These are phyloP conservation scores for Corrigiola litoralis DNA, from an alignment of 179 eudicot species.

Conservation along the genomic window DNA sequence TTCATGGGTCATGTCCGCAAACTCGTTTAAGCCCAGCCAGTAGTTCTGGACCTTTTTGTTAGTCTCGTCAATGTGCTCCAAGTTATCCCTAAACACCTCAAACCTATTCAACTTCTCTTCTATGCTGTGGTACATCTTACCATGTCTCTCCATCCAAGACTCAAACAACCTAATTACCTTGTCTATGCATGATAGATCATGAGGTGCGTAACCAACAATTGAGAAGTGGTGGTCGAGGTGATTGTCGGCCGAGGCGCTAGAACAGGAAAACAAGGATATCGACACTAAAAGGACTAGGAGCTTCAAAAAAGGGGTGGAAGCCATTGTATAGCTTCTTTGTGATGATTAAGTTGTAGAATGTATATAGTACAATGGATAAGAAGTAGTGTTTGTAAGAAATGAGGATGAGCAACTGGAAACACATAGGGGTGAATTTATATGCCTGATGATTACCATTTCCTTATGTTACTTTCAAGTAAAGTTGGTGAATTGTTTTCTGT, in stretches of 20 bases:
- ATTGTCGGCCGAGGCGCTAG: conserved; percentile 4
- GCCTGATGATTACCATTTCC: background rate
- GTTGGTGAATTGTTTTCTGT: conserved; percentile 20
- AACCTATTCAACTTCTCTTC: conserved; percentile 86
- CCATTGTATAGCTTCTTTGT: conserved; percentile 8
- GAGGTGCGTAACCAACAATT: conserved; percentile 67
- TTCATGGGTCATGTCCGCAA: conserved; percentile 68
- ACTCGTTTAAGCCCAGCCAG: conserved; percentile 76
- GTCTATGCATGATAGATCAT: conserved; percentile 59
- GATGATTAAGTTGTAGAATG: background rate
- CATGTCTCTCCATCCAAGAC: conserved; percentile 75
- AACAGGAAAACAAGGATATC: conserved; percentile 17
- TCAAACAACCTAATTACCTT: conserved; percentile 65
- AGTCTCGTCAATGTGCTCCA: conserved; percentile 83
- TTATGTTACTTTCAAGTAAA: conserved; percentile 47
- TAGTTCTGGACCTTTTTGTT: conserved; percentile 59
- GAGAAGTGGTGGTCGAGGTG: conserved; percentile 41
- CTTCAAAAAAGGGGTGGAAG: background rate
- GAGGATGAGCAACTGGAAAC: conserved; percentile 22
- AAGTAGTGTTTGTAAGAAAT: background rate
- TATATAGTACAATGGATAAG: background rate
- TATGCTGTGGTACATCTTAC: conserved; percentile 52
- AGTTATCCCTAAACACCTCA: conserved; percentile 77
- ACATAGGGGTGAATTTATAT: conserved; percentile 29
- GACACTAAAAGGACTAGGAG: conserved; percentile 19